phyloP scores from a whole-genome alignment of 2,329 filamentous ascomycete species.

The Phialocephala subalpina region DNA sequence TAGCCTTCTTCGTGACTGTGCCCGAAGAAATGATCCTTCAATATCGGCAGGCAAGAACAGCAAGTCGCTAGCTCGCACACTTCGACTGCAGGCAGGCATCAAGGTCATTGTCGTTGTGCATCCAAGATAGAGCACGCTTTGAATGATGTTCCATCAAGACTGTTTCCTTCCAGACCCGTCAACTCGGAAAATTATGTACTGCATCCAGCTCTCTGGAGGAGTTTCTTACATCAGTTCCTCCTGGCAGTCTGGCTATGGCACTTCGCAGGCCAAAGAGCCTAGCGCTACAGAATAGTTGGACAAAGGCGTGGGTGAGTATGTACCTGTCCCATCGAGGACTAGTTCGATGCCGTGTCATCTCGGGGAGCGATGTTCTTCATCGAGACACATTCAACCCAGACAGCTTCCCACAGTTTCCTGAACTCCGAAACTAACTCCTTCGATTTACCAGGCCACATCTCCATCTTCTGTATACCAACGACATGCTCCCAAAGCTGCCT shows the following conservation, averaged over 20 bases:
- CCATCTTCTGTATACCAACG: slow-evolving; percentile 23
- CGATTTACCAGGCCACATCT: slow-evolving; percentile 22
- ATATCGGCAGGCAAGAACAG: background rate
- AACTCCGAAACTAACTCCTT: slow-evolving; percentile 31
- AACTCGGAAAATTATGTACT: no score
- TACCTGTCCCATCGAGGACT: background rate
- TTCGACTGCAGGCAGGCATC: background rate
- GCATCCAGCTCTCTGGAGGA: no score
- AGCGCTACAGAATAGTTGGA: background rate
- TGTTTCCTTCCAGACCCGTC: no score
- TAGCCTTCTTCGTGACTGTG: background rate
- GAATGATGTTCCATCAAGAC: background rate
- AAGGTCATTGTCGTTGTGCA: background rate
- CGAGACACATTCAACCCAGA: slow-evolving; percentile 23
- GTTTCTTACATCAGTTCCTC: no score
- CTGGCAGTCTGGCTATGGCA: background rate
- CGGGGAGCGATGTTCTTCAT: background rate
- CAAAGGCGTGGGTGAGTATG: background rate
- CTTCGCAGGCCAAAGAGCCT: background rate
- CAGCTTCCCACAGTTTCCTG: slow-evolving; percentile 32
- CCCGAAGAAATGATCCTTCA: background rate
- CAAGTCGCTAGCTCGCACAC: background rate
- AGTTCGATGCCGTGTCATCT: background rate
- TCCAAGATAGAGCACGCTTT: background rate
- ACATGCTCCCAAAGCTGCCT: slow-evolving; percentile 29